Evolutionary conservation across 2,329 filamentous ascomycete genomes (phyloP).

Genomic region (Cordyceps pruinosa): DNA sequence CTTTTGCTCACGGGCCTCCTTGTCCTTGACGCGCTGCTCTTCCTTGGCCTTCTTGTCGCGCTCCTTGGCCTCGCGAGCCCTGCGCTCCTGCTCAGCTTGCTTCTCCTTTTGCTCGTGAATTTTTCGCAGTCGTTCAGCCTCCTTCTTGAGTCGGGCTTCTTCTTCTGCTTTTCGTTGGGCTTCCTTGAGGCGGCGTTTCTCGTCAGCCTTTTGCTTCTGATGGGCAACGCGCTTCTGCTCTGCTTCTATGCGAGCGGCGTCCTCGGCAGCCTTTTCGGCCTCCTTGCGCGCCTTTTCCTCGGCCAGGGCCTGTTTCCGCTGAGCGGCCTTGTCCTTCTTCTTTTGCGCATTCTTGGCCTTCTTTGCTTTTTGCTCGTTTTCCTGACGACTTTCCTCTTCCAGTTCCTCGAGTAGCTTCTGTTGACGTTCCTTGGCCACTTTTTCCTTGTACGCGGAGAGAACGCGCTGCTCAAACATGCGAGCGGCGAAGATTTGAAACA

Average conservation of each 20-base stretch:
- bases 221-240: slow-evolving; percentile 78
- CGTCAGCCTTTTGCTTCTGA: slow-evolving; percentile 73
- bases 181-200: slow-evolving; percentile 86
- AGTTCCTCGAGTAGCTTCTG: slow-evolving; percentile 85
- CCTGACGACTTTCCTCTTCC: slow-evolving; percentile 72
- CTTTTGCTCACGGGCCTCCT: slow-evolving; percentile 64
- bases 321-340: slow-evolving; percentile 86
- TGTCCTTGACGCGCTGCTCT: slow-evolving; percentile 73
- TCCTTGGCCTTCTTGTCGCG: slow-evolving; percentile 82
- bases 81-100: slow-evolving; percentile 79
- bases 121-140: slow-evolving; percentile 74
- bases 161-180: slow-evolving; percentile 85
- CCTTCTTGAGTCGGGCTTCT: slow-evolving; percentile 77
- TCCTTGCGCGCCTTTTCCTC: slow-evolving; percentile 86
- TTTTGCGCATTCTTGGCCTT: slow-evolving; percentile 91
- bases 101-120: slow-evolving; percentile 79
- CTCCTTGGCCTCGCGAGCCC: slow-evolving; percentile 51
- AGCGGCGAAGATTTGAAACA: slow-evolving; percentile 99
- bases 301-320: slow-evolving; percentile 82
- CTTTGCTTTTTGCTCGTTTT: slow-evolving; percentile 78
- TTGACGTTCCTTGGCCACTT: slow-evolving; percentile 88
- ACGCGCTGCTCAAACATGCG: slow-evolving; percentile 99
- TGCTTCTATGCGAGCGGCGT: slow-evolving; percentile 65
- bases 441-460: slow-evolving; percentile 93
- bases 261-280: slow-evolving; percentile 82